Base-by-base conservation (phyloP, 495 filamentous ascomycete genomes). In the Astrothelium macrocarpum region DNA sequence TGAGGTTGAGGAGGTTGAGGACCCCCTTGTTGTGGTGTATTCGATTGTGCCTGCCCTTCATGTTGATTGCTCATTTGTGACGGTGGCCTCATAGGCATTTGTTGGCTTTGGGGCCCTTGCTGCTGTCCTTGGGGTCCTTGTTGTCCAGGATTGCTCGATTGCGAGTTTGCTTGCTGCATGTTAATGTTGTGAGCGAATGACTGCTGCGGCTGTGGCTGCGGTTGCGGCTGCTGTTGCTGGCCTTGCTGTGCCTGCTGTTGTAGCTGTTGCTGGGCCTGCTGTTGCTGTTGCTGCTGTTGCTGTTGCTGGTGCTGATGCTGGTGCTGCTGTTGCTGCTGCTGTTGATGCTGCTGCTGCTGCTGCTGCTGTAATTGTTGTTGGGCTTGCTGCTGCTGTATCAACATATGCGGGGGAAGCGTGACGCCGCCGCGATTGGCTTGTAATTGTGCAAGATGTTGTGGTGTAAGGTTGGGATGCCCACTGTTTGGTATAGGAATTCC, bases 11-110 rank as follows among this genome's bases (percentile, higher is more conserved):
- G 60, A n/a, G 31, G 43, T 32, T 64, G 62, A 32, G 49, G 49
- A 11, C 49, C 49, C 29, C 20, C 12, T 20, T 26, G 49, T 2
- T 4, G 49, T 26, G 49, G 49, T 29, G 49, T n/a, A 56, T 56
- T 56, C 7, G 49, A 28, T 29, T n/a, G 49, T 9, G 23, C 49
- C 29, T 56, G 49, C 2, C 20, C 49, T 56, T 56, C 49, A 29
- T 56, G 49, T 1, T 56, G 49, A 20, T 56, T 56, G 25, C 49
- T 20, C 49, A 56, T 56, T 29, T 56, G 49, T 10, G 49, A 56
- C 9, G 49, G 49, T 73, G 73, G 26, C 66, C 75, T 63, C 79
- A 79, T 32, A 76, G 49, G 77, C 60, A 74, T 68, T 53, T 70
- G 67, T 59, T 73, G 60, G 25, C 26, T n/a, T 62, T 43, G 34